Conservation (phyloP, 2,329 filamentous ascomycete species). For the Coniochaeta ligniaria region DNA sequence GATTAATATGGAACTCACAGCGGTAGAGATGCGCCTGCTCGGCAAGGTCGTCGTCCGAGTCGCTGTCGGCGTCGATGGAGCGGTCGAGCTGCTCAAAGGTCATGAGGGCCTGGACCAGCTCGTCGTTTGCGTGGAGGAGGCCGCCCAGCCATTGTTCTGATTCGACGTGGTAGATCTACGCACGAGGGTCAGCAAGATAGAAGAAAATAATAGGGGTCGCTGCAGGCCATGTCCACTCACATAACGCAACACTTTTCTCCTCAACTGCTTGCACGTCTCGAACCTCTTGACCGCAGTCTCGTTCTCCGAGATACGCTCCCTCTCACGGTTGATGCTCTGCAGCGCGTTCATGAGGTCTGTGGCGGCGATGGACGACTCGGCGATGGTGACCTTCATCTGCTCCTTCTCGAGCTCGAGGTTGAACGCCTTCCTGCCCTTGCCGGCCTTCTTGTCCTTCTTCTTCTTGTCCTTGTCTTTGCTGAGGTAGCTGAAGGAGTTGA, state of each 20-base stretch:
- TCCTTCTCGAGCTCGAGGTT: conserved; percentile 83
- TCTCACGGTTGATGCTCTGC: conserved; percentile 85
- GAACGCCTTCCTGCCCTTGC: conserved; percentile 59
- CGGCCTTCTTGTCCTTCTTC: conserved; percentile 41
- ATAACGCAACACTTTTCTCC: conserved; percentile 80
- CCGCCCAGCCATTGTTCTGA: conserved; percentile 87
- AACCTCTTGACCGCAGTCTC: conserved; percentile 67
- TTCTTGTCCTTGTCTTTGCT: conserved; percentile 37
- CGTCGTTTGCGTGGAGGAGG: conserved; percentile 88
- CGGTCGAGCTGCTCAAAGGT: conserved; percentile 90
- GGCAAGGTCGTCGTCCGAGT: conserved; percentile 61
- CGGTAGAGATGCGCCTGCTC: conserved; percentile 60
- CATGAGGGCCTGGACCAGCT: conserved; percentile 89
- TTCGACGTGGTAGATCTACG: conserved; percentile 78
- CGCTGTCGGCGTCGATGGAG: conserved; percentile 69
- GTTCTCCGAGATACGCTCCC: conserved; percentile 82
- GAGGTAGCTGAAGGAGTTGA: conserved; percentile 34
- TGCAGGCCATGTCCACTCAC: conserved; percentile 29
- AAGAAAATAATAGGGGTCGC: not conserved
- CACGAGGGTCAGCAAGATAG: conserved; percentile 11
- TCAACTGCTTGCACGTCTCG: conserved; percentile 77
- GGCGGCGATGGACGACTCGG: conserved; percentile 81
- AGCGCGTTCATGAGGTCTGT: conserved; percentile 84
- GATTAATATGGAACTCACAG: conserved; percentile 33
- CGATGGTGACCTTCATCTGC: conserved; percentile 80